These are phyloP conservation scores for Porogramme epimiltina DNA, from an alignment of 1,284 basidiomycete species.

Conservation along the genomic window DNA sequence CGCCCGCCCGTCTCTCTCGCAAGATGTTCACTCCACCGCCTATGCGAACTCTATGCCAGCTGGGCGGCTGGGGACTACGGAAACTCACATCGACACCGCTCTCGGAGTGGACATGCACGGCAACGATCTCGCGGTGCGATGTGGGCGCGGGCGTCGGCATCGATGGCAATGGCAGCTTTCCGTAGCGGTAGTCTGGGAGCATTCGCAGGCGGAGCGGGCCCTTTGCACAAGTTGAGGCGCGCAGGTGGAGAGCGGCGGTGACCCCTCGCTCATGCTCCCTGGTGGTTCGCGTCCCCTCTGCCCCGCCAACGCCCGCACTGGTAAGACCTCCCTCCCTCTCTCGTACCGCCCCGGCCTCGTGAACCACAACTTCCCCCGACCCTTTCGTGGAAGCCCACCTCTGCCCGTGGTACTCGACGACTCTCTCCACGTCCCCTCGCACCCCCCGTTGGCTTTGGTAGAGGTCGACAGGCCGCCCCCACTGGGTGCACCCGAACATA, in stretches of 20 bases:
- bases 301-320: constrained; percentile 65
- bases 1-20: no score
- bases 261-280: constrained; percentile 60
- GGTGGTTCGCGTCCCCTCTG: constrained; percentile 49
- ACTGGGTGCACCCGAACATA: constrained; percentile 51
- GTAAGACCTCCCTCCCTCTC: constrained; percentile 57
- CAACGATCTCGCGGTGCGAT: no score
- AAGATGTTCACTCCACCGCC: constrained; percentile 94
- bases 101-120: no score
- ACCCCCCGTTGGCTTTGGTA: constrained; percentile 81
- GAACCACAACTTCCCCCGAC: constrained; percentile 58
- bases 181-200: no score
- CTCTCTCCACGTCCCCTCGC: constrained; percentile 58
- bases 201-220: no score
- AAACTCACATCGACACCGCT: no score
- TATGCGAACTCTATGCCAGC: constrained; percentile 75
- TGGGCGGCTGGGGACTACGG: no score
- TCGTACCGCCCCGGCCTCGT: constrained; percentile 58
- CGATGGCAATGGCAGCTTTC: no score
- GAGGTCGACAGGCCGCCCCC: constrained; percentile 71
- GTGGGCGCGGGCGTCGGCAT: no score
- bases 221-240: no score
- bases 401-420: constrained; percentile 79
- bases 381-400: constrained; percentile 77
- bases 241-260: no score